phyloP scores from a whole-genome alignment of 2,329 filamentous ascomycete genomes.

The Fusarium verrucosum region DNA sequence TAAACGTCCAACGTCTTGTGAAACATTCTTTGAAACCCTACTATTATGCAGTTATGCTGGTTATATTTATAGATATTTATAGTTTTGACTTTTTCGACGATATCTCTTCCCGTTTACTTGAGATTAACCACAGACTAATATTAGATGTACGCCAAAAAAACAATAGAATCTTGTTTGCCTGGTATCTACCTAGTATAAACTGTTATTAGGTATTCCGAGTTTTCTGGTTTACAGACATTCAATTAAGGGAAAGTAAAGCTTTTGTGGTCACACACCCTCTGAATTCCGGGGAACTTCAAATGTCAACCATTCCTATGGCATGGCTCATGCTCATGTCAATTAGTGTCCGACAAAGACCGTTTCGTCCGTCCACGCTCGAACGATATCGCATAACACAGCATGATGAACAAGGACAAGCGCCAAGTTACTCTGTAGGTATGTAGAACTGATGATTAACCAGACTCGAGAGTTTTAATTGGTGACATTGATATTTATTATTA shows the following conservation, averaged over 20 bases:
- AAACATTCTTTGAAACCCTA: constrained; percentile 15
- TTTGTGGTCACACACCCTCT: no score
- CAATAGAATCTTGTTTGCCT: no score
- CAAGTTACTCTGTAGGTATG: no score
- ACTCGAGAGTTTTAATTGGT: neutral
- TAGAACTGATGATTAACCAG: neutral
- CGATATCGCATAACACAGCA: neutral
- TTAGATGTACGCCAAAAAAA: no score
- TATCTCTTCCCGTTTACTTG: neutral
- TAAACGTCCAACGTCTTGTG: constrained; percentile 11
- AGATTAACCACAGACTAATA: no score
- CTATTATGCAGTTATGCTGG: constrained; percentile 8
- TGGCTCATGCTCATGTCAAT: neutral
- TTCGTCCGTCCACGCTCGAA: constrained; percentile 1
- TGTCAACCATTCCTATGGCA: neutral
- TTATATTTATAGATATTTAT: neutral
- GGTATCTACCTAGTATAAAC: neutral
- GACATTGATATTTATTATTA: neutral
- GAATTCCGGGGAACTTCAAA: neutral
- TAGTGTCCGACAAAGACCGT: constrained; percentile 6
- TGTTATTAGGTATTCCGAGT: no score
- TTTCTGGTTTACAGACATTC: no score
- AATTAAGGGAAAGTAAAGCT: no score
- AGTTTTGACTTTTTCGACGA: neutral
- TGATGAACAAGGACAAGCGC: neutral